These are phyloP conservation scores for Endocladia muricata DNA, from an alignment of 31 red algal genomes.

Conservation along the genomic window DNA sequence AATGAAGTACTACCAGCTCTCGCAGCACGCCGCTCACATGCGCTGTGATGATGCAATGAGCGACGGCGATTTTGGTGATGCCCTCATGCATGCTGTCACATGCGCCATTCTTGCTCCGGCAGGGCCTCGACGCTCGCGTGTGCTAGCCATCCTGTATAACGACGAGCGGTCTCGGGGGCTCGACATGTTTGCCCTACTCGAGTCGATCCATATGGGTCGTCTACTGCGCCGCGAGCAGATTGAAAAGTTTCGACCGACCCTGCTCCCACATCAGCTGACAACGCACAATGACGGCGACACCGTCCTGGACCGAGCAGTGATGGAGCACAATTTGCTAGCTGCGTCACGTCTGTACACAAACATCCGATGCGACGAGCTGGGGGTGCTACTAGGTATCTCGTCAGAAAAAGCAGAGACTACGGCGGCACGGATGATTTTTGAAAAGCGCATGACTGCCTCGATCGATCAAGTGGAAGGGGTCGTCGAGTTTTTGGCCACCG, in stretches of 20 bases:
- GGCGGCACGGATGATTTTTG: slow-evolving; percentile 77
- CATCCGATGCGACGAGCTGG: slow-evolving; percentile 78
- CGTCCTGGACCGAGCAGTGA: slow-evolving; percentile 76
- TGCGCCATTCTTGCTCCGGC: slow-evolving; percentile 87
- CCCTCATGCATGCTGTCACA: slow-evolving; percentile 70
- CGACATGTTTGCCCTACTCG: slow-evolving; percentile 63
- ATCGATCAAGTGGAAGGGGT: slow-evolving; percentile 89
- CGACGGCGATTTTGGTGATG: slow-evolving; percentile 23
- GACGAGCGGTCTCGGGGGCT: slow-evolving; percentile 77
- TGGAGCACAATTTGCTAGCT: slow-evolving; percentile 86
- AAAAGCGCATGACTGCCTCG: slow-evolving; percentile 73
- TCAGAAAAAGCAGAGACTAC: slow-evolving; percentile 66
- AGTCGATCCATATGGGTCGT: slow-evolving; percentile 82
- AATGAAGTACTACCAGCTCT: slow-evolving; percentile 83
- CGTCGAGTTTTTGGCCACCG: slow-evolving; percentile 46
- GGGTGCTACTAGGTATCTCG: slow-evolving; percentile 62
- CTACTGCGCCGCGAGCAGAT: slow-evolving; percentile 53
- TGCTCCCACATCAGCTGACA: slow-evolving; percentile 60
- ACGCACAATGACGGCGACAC: slow-evolving; percentile 61
- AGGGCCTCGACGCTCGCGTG: slow-evolving; percentile 78
- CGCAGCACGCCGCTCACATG: slow-evolving; percentile 31
- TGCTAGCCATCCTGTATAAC: slow-evolving; percentile 80
- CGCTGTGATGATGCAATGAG: slow-evolving; percentile 33
- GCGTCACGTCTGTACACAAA: slow-evolving; percentile 72
- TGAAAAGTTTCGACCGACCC: slow-evolving; percentile 66